Evolutionary conservation across 140 eudicot genomes (phyloP).

Genomic region (Anethum foeniculum): DNA sequence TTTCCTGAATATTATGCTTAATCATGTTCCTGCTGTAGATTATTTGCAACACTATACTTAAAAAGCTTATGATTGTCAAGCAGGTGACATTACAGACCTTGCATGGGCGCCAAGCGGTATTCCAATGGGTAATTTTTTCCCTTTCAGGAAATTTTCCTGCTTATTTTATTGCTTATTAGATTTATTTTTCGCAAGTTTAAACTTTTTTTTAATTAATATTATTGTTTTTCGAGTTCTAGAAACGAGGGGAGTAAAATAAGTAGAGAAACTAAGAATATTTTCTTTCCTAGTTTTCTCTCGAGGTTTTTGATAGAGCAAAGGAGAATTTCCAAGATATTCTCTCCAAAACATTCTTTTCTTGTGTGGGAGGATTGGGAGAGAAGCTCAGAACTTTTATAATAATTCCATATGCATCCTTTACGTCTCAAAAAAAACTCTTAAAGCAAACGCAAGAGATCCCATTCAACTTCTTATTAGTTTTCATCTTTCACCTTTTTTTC

Average conservation of each 20-base stretch:
- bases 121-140: constrained; percentile 41
- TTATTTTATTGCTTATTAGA: neutral
- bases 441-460: neutral
- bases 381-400: neutral
- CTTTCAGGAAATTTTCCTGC: neutral
- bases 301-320: neutral
- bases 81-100: constrained; percentile 88
- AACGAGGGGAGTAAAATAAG: neutral
- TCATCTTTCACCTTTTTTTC: neutral
- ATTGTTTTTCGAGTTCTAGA: neutral
- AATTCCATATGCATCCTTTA: neutral
- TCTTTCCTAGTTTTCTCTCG: neutral
- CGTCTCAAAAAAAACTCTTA: neutral
- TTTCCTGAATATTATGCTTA: neutral
- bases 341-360: neutral
- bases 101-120: constrained; percentile 77
- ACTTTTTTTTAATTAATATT: neutral
- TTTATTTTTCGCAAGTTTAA: neutral
- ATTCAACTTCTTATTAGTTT: neutral
- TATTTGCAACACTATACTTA: neutral
- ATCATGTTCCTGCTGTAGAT: neutral
- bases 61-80: constrained; percentile 11
- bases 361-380: neutral
- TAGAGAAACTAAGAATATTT: neutral
- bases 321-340: neutral